Percentiles rank a stretch among this genome's conserved stretches.
phyloP scores from a whole-genome alignment of 345 rosid genomes.

The Anacardium occidentale region DNA sequence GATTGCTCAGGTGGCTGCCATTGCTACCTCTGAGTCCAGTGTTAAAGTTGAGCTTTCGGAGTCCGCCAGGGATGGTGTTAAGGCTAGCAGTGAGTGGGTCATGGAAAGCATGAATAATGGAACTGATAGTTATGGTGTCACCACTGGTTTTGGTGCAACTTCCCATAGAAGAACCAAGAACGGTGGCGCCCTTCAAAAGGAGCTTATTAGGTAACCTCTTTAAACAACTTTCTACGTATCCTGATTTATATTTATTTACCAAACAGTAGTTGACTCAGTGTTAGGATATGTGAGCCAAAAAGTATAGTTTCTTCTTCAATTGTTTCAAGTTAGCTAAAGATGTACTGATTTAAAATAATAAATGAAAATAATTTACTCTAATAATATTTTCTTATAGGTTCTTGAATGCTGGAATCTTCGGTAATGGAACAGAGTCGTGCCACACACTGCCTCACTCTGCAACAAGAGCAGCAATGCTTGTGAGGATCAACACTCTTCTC shows the following conservation, averaged over 20 bases:
- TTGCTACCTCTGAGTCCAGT: constrained; percentile 33
- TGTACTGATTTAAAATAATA: no score
- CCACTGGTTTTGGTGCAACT: constrained; percentile 78
- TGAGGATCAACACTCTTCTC: constrained; percentile 70
- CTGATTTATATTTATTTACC: background rate
- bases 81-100: constrained; percentile 80
- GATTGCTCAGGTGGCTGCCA: constrained; percentile 72
- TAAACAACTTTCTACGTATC: background rate
- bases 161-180: constrained; percentile 68
- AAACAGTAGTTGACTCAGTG: background rate
- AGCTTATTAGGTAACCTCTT: constrained; percentile 60
- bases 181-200: constrained; percentile 67
- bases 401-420: constrained; percentile 72
- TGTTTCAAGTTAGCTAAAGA: background rate
- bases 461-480: constrained; percentile 73
- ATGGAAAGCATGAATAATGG: constrained; percentile 71
- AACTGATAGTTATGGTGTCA: constrained; percentile 74
- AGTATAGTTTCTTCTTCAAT: background rate
- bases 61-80: constrained; percentile 57
- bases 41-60: constrained; percentile 56
- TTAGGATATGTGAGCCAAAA: background rate
- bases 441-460: constrained; percentile 57
- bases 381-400: constrained; percentile 36
- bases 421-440: constrained; percentile 45
- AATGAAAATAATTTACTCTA: background rate